A percentile compares a stretch with the other conserved stretches of the same genome.
These are phyloP conservation scores for Juglanconis sp. DNA, from an alignment of 2,329 filamentous ascomycete species.

Conservation along the genomic window DNA sequence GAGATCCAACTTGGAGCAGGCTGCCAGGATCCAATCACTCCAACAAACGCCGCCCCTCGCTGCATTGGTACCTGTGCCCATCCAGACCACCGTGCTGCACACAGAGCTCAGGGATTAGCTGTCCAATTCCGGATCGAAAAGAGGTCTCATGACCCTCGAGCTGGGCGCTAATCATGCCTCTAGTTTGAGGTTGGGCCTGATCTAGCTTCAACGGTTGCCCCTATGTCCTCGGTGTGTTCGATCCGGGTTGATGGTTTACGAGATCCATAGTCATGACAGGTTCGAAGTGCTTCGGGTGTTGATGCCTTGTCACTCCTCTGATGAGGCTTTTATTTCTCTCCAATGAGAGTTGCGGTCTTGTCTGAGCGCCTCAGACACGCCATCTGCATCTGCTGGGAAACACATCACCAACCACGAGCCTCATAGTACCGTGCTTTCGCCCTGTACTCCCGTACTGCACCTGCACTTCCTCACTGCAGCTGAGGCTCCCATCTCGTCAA, in stretches of 20 bases:
- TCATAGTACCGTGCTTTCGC: slow-evolving; percentile 7
- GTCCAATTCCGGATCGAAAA: slow-evolving; percentile 7
- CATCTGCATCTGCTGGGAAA: slow-evolving; percentile 1
- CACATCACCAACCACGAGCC: not conserved
- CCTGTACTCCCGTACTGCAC: not conserved
- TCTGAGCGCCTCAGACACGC: slow-evolving; percentile 1
- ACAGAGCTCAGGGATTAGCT: slow-evolving; percentile 19
- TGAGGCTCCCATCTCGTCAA: slow-evolving; percentile 15
- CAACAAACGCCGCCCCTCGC: not conserved
- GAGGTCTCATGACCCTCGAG: slow-evolving; percentile 16
- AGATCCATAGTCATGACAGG: not conserved
- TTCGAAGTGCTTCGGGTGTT: not conserved
- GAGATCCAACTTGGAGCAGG: not conserved
- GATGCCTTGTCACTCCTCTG: not conserved
- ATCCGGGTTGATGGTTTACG: not conserved
- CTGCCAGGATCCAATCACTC: slow-evolving; percentile 2
- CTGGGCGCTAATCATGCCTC: slow-evolving; percentile 15
- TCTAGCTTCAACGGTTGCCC: slow-evolving; percentile 16
- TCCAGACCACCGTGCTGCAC: slow-evolving; percentile 8
- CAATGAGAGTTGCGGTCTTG: not conserved
- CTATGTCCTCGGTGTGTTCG: not conserved
- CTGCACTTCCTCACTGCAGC: slow-evolving; percentile 10
- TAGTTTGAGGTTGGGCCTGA: slow-evolving; percentile 16
- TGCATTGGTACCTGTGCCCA: slow-evolving; percentile 9
- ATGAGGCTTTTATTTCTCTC: not conserved